Base-by-base conservation (phyloP, 139 green algal species). In the Coccomyxa sp. region DNA sequence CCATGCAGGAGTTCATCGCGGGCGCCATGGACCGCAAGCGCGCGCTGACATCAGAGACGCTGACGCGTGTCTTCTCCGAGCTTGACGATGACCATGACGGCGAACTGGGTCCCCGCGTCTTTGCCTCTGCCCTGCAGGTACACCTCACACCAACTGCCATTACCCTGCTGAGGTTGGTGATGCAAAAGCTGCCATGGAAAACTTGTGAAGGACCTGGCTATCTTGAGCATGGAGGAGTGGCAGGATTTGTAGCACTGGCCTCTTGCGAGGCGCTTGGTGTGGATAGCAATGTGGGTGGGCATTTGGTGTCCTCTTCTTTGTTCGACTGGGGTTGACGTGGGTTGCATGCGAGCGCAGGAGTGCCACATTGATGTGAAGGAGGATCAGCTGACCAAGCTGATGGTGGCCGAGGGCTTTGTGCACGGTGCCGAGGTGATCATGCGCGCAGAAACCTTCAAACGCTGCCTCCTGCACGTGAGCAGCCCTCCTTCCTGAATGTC, bases 1-100 rank as follows among this genome's bases (percentile, higher is more conserved):
- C 58, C 78, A 85, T 23, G 85, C 82, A 90, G 28, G 87, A 91
- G 77, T 95, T 95, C 81, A 87, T 95, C 58, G 90, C 92, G 17
- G 92, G 92, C 0, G 94, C 92, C 30, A 84, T 95, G 79, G 80
- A 89, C 57, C 74, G 84, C 67, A 80, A 71, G 31, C 85, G 81
- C 58, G 83, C 88, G 16, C 76, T 89, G 27, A 88, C 66, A 12
- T 58, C 67, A 59, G 84, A 85, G 28, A 86, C 76, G n/a, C 58
- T 89, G 60, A 75, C 78, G 17, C 17, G 58, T 59, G 81, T 89
- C n/a, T 89, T 89, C 67, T 31, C 75, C 23, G 25, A 80, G 59
- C 80, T 89, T 68, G 86, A 89, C 81, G 15, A 79, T 11, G 84
- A 89, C 77, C 23, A 77, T 10, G 79, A 87, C 28, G 86, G 86